These are phyloP conservation scores for Cicer pinnatifidum DNA, from an alignment of 306 rosid genomes.

Conservation along the genomic window DNA sequence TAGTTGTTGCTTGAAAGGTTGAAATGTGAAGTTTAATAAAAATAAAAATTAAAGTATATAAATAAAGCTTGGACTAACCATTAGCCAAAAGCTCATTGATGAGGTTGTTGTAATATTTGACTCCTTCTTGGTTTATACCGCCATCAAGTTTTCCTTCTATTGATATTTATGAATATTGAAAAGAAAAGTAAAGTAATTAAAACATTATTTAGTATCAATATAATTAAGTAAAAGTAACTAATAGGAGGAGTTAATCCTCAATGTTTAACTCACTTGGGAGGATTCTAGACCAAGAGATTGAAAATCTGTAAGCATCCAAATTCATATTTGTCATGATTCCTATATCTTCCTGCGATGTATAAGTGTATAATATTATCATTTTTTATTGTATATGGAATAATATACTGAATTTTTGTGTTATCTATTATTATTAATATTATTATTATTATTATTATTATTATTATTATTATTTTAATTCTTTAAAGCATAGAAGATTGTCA, in stretches of 20 bases:
- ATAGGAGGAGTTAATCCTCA: background rate
- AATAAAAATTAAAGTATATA: background rate
- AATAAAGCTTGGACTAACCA: conserved; percentile 39
- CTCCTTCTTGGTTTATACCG: conserved; percentile 60
- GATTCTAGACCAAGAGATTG: conserved; percentile 73
- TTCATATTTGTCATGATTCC: conserved; percentile 58
- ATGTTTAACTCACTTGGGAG: conserved; percentile 59
- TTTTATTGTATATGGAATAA: too few species aligned
- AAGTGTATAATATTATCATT: too few species aligned
- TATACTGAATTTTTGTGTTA: too few species aligned
- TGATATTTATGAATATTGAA: background rate
- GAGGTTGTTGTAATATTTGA: conserved; percentile 62
- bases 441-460: too few species aligned
- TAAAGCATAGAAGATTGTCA: too few species aligned
- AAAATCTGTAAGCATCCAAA: conserved; percentile 69
- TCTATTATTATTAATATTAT: too few species aligned
- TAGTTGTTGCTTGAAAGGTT: background rate
- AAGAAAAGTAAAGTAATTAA: background rate
- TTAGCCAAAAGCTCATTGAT: conserved; percentile 57
- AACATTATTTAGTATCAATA: background rate
- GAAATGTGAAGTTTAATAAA: background rate
- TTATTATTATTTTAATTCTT: too few species aligned
- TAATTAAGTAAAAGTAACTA: background rate
- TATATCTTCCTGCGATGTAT: conserved; percentile 59
- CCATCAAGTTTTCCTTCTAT: conserved; percentile 62